These are phyloP conservation scores for Tricladium varicosporioides DNA, from an alignment of 2,329 filamentous ascomycete species.

Conservation along the genomic window DNA sequence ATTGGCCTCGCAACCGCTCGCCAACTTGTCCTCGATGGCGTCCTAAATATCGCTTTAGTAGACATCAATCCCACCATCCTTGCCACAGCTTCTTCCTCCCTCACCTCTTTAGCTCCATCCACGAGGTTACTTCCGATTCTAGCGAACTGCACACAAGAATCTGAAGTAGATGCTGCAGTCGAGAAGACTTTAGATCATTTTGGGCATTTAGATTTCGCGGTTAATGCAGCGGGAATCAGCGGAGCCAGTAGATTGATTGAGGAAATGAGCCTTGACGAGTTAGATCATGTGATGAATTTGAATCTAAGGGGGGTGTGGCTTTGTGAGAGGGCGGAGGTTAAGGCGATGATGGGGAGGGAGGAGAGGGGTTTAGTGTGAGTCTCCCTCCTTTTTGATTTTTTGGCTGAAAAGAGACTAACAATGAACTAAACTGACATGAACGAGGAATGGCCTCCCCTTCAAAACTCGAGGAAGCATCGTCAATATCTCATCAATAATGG, in stretches of 20 bases:
- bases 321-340: slow-evolving; percentile 37
- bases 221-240: slow-evolving; percentile 46
- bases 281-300: slow-evolving; percentile 34
- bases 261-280: slow-evolving; percentile 18
- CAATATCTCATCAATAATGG: slow-evolving; percentile 23
- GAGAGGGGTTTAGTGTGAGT: slow-evolving; percentile 20
- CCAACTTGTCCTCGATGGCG: slow-evolving; percentile 20
- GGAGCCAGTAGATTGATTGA: slow-evolving; percentile 19
- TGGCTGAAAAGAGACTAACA: neutral
- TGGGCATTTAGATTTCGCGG: slow-evolving; percentile 52
- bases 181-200: slow-evolving; percentile 44
- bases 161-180: slow-evolving; percentile 19
- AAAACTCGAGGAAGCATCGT: slow-evolving; percentile 33
- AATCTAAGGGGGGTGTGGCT: slow-evolving; percentile 38
- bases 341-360: slow-evolving; percentile 26
- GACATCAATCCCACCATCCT: slow-evolving; percentile 15
- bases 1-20: slow-evolving; percentile 23
- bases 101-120: neutral
- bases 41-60: slow-evolving; percentile 20
- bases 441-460: slow-evolving; percentile 24
- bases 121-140: slow-evolving; percentile 10
- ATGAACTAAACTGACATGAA: neutral
- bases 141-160: slow-evolving; percentile 19
- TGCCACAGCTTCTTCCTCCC: neutral
- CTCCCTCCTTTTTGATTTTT: neutral